These are phyloP conservation scores for Saccharomycopsis fibuligera DNA, from an alignment of 805 yeast genomes.

Conservation along the genomic window DNA sequence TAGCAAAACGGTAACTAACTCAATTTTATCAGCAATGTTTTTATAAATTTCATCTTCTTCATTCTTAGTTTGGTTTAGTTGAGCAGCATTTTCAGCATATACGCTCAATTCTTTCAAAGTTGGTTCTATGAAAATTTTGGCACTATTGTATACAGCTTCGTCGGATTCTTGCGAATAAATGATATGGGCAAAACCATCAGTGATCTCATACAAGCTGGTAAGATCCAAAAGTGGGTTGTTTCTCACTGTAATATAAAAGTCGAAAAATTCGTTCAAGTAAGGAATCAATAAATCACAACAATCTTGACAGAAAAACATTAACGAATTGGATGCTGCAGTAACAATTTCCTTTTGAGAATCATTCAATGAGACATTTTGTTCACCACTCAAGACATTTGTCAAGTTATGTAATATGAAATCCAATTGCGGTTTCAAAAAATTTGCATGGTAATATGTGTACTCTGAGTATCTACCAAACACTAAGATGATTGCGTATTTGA, in stretches of 20 bases:
- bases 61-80: slow-evolving; percentile 20
- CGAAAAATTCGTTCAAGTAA: slow-evolving; percentile 67
- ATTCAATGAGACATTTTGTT: background rate
- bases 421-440: slow-evolving; percentile 72
- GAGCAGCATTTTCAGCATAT: slow-evolving; percentile 19
- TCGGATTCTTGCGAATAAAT: slow-evolving; percentile 50
- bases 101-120: slow-evolving; percentile 43
- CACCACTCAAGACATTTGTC: slow-evolving; percentile 28
- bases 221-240: slow-evolving; percentile 46
- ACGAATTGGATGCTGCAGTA: slow-evolving; percentile 86
- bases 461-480: slow-evolving; percentile 94
- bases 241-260: slow-evolving; percentile 56
- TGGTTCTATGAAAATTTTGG: slow-evolving; percentile 62
- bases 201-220: slow-evolving; percentile 67
- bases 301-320: slow-evolving; percentile 92
- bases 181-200: slow-evolving; percentile 87
- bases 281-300: slow-evolving; percentile 62
- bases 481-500: slow-evolving; percentile 87
- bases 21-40: slow-evolving; percentile 67
- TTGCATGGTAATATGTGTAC: slow-evolving; percentile 79
- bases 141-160: slow-evolving; percentile 45
- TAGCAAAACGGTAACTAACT: slow-evolving; percentile 56
- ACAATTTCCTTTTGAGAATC: slow-evolving; percentile 40
- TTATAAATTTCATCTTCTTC: slow-evolving; percentile 30
- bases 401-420: slow-evolving; percentile 80